Base-by-base conservation (phyloP, 306 rosid genomes). In the Glycyrrhiza uralensis region DNA sequence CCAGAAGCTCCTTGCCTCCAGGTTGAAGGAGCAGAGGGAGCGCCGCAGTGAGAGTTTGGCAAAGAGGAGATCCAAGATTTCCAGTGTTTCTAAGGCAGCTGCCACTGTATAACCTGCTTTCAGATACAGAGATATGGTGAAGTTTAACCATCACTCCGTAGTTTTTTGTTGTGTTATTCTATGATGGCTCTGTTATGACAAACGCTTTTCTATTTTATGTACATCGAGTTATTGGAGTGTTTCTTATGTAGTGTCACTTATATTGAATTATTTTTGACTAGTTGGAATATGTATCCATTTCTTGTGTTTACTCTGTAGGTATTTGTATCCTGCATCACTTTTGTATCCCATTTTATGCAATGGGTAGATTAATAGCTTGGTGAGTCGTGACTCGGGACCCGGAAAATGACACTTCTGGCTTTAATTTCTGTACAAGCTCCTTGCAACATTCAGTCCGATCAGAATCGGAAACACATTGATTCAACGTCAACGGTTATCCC, bases 11-110 rank as follows among this genome's bases (percentile, higher is more conserved):
- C 85, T 81, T 38, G 85, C 85, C 30, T 76, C 81, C 22, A 67
- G 85, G 32, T 57, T 81, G 85, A 81, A 81, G 78, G 85, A 81
- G 49, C 85, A 80, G 58, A 77, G 80, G 19, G 84, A 80, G 0
- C 80, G 76, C 6, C 84, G 84, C 26, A 74, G 80, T 38, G 84
- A 80, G 76, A 75, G 80, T 57, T 69, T 80, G 59, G 77, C 84
- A 0, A 74, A 80, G 66, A 60, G 79, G 80, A 80, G 84, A 35
- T 80, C 84, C 41, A 68, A 28, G 73, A 11, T 80, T 17, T 80
- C 84, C 18, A 23, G 62, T 24, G 80, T 68, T 59, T 15, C 84
- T 2, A 80, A 80, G 73, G 57, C 80, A 46, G 32, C 72, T 20
- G 63, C 38, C 3, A 18, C 57, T 3, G 76, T 36, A 1, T 80